These are phyloP conservation scores for Aquilaria malaccensis DNA, from an alignment of 345 rosid species.

Conservation along the genomic window DNA sequence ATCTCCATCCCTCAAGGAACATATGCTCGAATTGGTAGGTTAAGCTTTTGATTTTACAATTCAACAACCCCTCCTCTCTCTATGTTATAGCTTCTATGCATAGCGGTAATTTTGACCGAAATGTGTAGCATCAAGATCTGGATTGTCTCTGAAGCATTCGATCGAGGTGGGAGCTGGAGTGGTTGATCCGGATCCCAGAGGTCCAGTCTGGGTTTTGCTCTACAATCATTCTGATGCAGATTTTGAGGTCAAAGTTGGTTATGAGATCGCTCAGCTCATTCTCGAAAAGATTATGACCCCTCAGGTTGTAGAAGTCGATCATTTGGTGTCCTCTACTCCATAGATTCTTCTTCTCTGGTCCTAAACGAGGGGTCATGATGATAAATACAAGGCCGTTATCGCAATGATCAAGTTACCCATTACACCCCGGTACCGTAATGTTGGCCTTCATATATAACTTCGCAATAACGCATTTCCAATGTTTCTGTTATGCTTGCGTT, in stretches of 20 bases:
- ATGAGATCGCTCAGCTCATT: constrained; percentile 60
- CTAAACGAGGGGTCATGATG: too few species aligned
- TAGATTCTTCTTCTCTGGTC: too few species aligned
- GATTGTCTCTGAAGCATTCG: constrained; percentile 70
- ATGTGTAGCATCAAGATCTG: constrained; percentile 55
- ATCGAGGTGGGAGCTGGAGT: constrained; percentile 83
- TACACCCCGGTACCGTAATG: too few species aligned
- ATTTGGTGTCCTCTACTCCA: constrained; percentile 36
- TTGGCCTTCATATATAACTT: too few species aligned
- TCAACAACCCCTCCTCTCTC: neutral
- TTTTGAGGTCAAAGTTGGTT: constrained; percentile 58
- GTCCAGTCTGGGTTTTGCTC: constrained; percentile 66
- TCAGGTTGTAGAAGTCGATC: constrained; percentile 46
- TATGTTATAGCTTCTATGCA: neutral
- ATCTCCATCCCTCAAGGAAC: constrained; percentile 59
- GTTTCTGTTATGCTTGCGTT: too few species aligned
- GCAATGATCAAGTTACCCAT: too few species aligned
- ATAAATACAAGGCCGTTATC: too few species aligned
- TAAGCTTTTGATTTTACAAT: neutral
- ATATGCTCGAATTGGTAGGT: constrained; percentile 54
- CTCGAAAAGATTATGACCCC: constrained; percentile 64
- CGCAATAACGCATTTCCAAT: too few species aligned
- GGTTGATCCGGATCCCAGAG: constrained; percentile 72
- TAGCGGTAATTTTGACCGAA: too few species aligned
- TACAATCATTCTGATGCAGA: constrained; percentile 60